These are phyloP conservation scores for Saccharomyces jurei DNA, from an alignment of 805 yeast genomes.

Conservation along the genomic window DNA sequence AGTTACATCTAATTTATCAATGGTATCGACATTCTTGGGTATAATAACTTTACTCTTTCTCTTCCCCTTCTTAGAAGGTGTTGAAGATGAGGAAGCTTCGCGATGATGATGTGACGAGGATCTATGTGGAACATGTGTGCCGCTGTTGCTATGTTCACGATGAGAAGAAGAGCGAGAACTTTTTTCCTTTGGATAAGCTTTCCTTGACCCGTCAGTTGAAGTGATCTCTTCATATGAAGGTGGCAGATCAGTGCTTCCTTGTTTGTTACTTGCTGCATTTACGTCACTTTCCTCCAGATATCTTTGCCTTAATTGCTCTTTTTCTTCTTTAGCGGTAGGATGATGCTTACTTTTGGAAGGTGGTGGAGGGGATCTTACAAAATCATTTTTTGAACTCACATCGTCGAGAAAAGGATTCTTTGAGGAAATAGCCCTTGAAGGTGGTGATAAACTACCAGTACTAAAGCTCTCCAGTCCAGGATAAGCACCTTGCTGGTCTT, in stretches of 20 bases:
- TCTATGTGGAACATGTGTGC: slow-evolving; percentile 5
- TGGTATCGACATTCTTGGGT: slow-evolving; percentile 79
- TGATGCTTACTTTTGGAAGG: slow-evolving; percentile 18
- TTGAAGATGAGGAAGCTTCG: slow-evolving; percentile 5
- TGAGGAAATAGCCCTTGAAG: slow-evolving; percentile 29
- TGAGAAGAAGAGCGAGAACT: not conserved
- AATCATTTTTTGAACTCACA: slow-evolving; percentile 4
- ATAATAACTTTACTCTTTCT: slow-evolving; percentile 35
- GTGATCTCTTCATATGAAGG: slow-evolving; percentile 70
- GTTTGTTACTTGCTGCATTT: slow-evolving; percentile 6
- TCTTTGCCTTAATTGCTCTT: slow-evolving; percentile 26
- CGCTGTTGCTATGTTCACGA: slow-evolving; percentile 2
- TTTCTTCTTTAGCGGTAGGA: slow-evolving; percentile 29
- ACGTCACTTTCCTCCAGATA: slow-evolving; percentile 20
- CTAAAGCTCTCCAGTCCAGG: not conserved
- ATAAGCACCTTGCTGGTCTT: not conserved
- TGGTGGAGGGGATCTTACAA: slow-evolving; percentile 20
- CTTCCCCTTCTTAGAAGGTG: slow-evolving; percentile 25
- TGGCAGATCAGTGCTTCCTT: slow-evolving; percentile 33
- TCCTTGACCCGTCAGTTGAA: slow-evolving; percentile 35
- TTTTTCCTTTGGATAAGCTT: slow-evolving; percentile 51
- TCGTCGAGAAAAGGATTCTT: slow-evolving; percentile 31
- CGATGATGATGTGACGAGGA: slow-evolving; percentile 13
- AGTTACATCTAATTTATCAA: slow-evolving; percentile 92
- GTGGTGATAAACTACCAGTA: slow-evolving; percentile 9